Evolutionary conservation across 2,329 filamentous ascomycete genomes (phyloP).

Genomic region (Ophiocordyceps camponoti-leonardi): DNA sequence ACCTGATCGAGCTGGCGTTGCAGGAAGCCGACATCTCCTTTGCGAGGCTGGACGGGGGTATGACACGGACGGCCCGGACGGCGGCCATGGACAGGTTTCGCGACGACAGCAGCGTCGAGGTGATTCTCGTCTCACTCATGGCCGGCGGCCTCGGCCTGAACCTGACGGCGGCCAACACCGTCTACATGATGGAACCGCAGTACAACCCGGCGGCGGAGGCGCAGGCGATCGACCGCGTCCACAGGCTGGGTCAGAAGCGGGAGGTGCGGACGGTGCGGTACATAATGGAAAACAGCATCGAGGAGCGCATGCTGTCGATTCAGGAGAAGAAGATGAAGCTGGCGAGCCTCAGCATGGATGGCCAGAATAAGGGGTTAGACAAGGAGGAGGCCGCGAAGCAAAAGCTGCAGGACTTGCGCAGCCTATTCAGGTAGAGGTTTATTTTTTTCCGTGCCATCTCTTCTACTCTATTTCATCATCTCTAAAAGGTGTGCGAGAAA

Average conservation of each 20-base stretch:
- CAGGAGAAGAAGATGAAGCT: slow-evolving; percentile 88
- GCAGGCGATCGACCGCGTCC: slow-evolving; percentile 86
- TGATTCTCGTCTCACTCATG: slow-evolving; percentile 83
- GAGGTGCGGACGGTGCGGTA: slow-evolving; percentile 74
- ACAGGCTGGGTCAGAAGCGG: slow-evolving; percentile 79
- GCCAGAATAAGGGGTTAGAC: slow-evolving; percentile 34
- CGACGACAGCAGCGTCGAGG: slow-evolving; percentile 49
- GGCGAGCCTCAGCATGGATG: slow-evolving; percentile 72
- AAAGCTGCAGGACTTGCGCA: slow-evolving; percentile 40
- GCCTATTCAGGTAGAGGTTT: slow-evolving; percentile 34
- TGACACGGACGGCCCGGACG: slow-evolving; percentile 59
- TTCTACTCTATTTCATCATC: neutral
- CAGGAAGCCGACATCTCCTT: slow-evolving; percentile 48
- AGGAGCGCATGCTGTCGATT: slow-evolving; percentile 80
- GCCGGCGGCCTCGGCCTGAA: slow-evolving; percentile 88
- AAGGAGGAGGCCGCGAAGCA: slow-evolving; percentile 39
- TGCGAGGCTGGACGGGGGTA: slow-evolving; percentile 77
- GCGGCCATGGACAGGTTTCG: slow-evolving; percentile 64
- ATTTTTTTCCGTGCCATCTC: neutral
- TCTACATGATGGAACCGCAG: slow-evolving; percentile 96
- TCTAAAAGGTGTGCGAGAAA: slow-evolving; percentile 1
- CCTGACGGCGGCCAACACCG: slow-evolving; percentile 66
- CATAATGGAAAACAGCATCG: slow-evolving; percentile 80
- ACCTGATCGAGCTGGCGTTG: slow-evolving; percentile 76
- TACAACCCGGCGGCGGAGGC: slow-evolving; percentile 93